Base-by-base conservation (phyloP, 805 yeast species). In the Dipodascus albidus region DNA sequence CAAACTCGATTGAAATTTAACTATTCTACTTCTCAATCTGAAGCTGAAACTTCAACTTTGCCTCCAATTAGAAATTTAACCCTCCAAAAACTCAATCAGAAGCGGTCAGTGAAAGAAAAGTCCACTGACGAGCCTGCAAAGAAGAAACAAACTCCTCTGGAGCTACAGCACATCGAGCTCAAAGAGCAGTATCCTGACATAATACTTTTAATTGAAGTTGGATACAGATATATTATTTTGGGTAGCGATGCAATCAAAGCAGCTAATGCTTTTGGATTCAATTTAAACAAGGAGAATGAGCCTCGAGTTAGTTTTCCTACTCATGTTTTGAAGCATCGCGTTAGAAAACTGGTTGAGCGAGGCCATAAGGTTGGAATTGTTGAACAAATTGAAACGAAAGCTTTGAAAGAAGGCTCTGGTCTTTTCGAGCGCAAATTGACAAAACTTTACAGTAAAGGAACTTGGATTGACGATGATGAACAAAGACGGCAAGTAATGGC, bases 341-440 rank as follows among this genome's bases (percentile, higher is more conserved):
- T 90, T 38, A 85, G 85, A 64, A 74, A 91, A 55, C 69, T 91
- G 17, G 73, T 93, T 2, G 78, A 76, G 42, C 73, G 72, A 53
- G 96, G 96, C 0, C 70, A 79, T 55, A 90, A 85, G 64, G 87
- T 93, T 2, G 98, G 95, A 0, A 80, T 93, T 1, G 93, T 90
- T 0, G 83, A 84, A 62, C 98, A 93, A 63, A 70, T 79, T 2
- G 97, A 91, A 63, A 80, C 91, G 0, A 83, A 88, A 1, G 87
- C 88, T 0, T 72, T 87, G 14, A 87, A 87, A 61, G 74, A 77
- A 3, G 70, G 68, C 15, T 68, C 78, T 1, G 66, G 77, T 3
- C 82, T 77, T 56, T 87, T 91, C 67, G 77, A 77, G 51, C 71
- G 98, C 49, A 70, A 79, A 57, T 68, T 93, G 3, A 77, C 90